Base-by-base conservation (phyloP, 164 flowering plant species). In the Piper betle region DNA sequence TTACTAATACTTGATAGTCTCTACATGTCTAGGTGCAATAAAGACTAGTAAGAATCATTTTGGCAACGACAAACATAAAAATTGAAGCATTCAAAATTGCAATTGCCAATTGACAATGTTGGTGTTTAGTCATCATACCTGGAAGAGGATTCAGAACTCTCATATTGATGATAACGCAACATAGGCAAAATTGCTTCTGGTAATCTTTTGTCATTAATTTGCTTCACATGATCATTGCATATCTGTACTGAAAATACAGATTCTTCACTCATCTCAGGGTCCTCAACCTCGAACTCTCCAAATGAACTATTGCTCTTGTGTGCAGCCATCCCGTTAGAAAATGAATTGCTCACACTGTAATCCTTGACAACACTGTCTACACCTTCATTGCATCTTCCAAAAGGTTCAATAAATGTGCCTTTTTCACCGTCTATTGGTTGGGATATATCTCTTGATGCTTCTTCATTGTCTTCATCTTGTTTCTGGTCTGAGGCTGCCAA, bases 81-180 rank as follows among this genome's bases (percentile, higher is more conserved):
- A 25, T 25, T 25, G 33, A 25, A 25, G 33, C 20, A n/a, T 46
- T 9, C 50, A 10, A 46, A 15, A 15, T 46, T 46, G 50, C 50
- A 46, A 46, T 9, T 3, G 15, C 12, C 3, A 46, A 46, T 46
- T 6, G 11, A 46, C 50, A 46, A 46, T 8, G 15, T 12, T 46
- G 12, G 12, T 15, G 10, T 46, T 3, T 20, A 54, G 57, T 54
- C 20, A 54, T 54, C 20, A 62, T 75, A 93, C 99, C 99, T 93
- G 61, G 80, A 72, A 43, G 92, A 86, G 69, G 97, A 88, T 57
- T 93, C 99, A 56, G 95, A 93, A 74, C 92, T 88, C 74, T 88
- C 96, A 72, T 74, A 81, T 55, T 79, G 93, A 54, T 79, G 78
- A 72, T 64, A 74, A 50, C 87, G 81, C 53, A 86, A 65, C 62